Conservation (phyloP, 345 rosid genomes). For the Acer negundo region DNA sequence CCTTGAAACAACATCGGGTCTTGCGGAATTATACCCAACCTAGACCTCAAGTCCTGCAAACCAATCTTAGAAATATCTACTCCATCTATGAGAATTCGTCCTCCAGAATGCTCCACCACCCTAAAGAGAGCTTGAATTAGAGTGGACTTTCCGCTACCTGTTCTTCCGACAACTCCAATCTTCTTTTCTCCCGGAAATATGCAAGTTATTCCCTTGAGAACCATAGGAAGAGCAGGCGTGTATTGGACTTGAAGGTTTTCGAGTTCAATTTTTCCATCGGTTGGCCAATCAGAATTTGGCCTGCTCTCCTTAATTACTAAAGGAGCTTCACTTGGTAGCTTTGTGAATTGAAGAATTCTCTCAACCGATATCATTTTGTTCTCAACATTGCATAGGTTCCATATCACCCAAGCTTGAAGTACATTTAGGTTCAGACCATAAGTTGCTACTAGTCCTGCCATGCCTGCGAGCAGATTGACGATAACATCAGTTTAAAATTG, state of each 20-base stretch:
- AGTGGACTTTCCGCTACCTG: slow-evolving; percentile 94
- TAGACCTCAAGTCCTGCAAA: slow-evolving; percentile 77
- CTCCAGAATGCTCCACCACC: slow-evolving; percentile 74
- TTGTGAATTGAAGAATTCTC: slow-evolving; percentile 63
- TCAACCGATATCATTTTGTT: slow-evolving; percentile 84
- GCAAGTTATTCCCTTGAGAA: slow-evolving; percentile 67
- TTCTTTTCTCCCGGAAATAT: slow-evolving; percentile 66
- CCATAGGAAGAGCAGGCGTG: slow-evolving; percentile 52
- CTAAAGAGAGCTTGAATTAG: slow-evolving; percentile 85
- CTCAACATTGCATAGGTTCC: slow-evolving; percentile 76
- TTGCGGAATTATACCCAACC: slow-evolving; percentile 85
- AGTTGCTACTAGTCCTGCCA: slow-evolving; percentile 67
- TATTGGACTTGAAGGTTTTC: slow-evolving; percentile 54
- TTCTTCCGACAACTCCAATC: slow-evolving; percentile 88
- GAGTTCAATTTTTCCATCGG: slow-evolving; percentile 50
- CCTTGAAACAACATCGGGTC: slow-evolving; percentile 88
- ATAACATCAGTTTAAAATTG: slow-evolving; percentile 3
- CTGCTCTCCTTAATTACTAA: slow-evolving; percentile 39
- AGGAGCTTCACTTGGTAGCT: slow-evolving; percentile 60
- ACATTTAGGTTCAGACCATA: slow-evolving; percentile 68
- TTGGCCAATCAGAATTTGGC: slow-evolving; percentile 60
- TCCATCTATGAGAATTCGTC: slow-evolving; percentile 76
- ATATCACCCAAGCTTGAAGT: slow-evolving; percentile 80
- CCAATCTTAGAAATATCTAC: slow-evolving; percentile 69
- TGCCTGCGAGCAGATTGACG: slow-evolving; percentile 39